Percentiles rank a stretch among this genome's conserved stretches.
These are phyloP conservation scores for Zygoascus biomembranicola DNA, from an alignment of 805 yeast species.

Conservation along the genomic window DNA sequence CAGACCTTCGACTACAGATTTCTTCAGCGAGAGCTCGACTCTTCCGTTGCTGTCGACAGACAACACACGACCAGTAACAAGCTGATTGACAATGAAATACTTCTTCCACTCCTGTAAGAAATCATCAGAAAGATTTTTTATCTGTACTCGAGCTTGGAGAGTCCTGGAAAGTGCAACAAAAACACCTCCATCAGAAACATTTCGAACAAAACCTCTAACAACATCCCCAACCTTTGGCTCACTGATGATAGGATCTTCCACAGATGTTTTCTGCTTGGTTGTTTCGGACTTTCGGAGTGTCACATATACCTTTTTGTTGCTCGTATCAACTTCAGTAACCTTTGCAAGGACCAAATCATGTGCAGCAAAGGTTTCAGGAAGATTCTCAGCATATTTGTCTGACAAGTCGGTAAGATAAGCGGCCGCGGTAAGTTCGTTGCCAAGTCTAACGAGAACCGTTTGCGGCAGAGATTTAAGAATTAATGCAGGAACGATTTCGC, in stretches of 20 bases:
- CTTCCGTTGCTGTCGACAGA: conserved; percentile 42
- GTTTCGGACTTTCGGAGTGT: conserved; percentile 45
- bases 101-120: conserved; percentile 85
- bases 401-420: conserved; percentile 15
- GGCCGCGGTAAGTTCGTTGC: conserved; percentile 25
- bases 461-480: conserved; percentile 32
- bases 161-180: conserved; percentile 67
- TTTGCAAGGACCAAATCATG: conserved; percentile 17
- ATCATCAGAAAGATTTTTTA: conserved; percentile 73
- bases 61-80: conserved; percentile 65
- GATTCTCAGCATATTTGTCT: conserved; percentile 17
- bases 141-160: conserved; percentile 70
- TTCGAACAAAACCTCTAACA: conserved; percentile 74
- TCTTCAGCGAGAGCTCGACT: conserved; percentile 71
- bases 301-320: conserved; percentile 49
- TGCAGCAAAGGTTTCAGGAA: conserved; percentile 8
- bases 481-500: conserved; percentile 11
- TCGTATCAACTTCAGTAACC: conserved; percentile 34
- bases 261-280: conserved; percentile 30
- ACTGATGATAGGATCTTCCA: conserved; percentile 51
- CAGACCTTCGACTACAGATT: conserved; percentile 69
- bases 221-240: conserved; percentile 55
- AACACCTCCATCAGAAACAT: conserved; percentile 63
- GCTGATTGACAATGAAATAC: conserved; percentile 59
- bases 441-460: conserved; percentile 13